phyloP scores from a whole-genome alignment of 2,329 filamentous ascomycete genomes.

The Colletotrichum agaves region DNA sequence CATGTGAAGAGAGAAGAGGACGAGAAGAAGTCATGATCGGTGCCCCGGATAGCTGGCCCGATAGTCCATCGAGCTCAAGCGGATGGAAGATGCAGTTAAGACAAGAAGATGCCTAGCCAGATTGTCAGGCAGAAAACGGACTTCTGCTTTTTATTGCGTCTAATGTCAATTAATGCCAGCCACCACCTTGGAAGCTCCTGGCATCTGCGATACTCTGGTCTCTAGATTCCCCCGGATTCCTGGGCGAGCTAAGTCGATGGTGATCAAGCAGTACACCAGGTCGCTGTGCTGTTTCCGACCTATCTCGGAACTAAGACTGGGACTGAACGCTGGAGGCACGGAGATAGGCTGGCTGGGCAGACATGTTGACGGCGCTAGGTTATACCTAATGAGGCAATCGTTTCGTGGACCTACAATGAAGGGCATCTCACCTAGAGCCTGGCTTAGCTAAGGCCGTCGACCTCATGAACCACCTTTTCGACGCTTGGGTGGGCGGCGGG shows the following conservation, averaged over 20 bases:
- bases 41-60: background rate
- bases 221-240: background rate
- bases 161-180: background rate
- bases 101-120: background rate
- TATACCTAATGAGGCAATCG: conserved; percentile 33
- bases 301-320: conserved; percentile 2
- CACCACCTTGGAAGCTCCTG: background rate
- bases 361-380: conserved; percentile 9
- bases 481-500: conserved; percentile 1
- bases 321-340: background rate
- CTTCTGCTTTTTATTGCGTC: too few species aligned
- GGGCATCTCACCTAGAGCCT: conserved; percentile 6
- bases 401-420: conserved; percentile 27
- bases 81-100: background rate
- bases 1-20: background rate
- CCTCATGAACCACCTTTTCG: background rate
- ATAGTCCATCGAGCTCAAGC: background rate
- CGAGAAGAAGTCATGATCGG: background rate
- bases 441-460: conserved; percentile 23
- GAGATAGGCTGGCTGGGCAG: conserved; percentile 9
- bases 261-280: background rate
- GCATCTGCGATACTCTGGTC: background rate
- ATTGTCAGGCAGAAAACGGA: background rate
- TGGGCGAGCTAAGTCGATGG: background rate
- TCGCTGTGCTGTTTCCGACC: background rate